These are phyloP conservation scores for Picochlorum sp. DNA, from an alignment of 139 green algal genomes.

Conservation along the genomic window DNA sequence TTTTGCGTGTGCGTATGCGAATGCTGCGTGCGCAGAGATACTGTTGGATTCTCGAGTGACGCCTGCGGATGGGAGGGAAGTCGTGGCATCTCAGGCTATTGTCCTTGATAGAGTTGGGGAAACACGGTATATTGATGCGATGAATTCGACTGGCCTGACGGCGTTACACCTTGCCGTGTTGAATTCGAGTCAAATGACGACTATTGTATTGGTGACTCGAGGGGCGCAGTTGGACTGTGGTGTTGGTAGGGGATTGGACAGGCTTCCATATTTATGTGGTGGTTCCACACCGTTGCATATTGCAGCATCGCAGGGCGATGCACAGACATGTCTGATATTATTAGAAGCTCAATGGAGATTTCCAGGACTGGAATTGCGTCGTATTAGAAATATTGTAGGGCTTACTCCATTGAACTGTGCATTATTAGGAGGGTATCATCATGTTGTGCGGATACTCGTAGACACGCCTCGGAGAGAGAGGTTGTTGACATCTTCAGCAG, in stretches of 20 bases:
- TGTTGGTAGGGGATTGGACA: constrained; percentile 4
- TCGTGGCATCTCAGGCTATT: background rate
- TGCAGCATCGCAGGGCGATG: constrained; percentile 13
- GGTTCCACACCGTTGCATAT: constrained; percentile 16
- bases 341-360: constrained; percentile 11
- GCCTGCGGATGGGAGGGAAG: background rate
- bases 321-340: constrained; percentile 5
- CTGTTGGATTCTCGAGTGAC: constrained; percentile 4
- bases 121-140: constrained; percentile 7
- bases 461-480: background rate
- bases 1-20: constrained; percentile 1
- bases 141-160: constrained; percentile 6
- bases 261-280: constrained; percentile 13
- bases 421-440: constrained; percentile 12
- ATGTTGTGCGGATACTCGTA: constrained; percentile 3
- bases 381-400: constrained; percentile 14
- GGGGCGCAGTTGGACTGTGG: constrained; percentile 7
- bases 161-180: constrained; percentile 7
- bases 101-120: constrained; percentile 10
- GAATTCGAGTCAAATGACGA: background rate
- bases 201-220: background rate
- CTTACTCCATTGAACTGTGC: constrained; percentile 22
- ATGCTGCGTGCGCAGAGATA: constrained; percentile 3
- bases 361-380: constrained; percentile 8
- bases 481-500: background rate